Conservation (phyloP, 352 stramenopile species). For the Aphanomyces invadans region DNA sequence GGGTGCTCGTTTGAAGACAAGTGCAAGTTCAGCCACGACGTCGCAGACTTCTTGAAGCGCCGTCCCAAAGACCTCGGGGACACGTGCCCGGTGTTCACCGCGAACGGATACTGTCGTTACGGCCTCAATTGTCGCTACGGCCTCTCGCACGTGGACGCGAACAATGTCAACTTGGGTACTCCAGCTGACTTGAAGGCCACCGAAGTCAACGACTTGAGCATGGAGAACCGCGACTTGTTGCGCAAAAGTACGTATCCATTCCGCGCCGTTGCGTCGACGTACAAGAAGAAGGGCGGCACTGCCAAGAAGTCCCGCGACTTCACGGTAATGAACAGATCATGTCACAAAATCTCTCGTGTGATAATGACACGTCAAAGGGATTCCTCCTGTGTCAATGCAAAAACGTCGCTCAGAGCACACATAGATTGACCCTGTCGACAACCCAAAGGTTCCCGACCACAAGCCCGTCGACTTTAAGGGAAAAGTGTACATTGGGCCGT, state of each 20-base stretch:
- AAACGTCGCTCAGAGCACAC: conserved; percentile 27
- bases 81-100: conserved; percentile 71
- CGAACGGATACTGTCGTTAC: conserved; percentile 84
- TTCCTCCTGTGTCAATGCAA: too few relatives aligned
- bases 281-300: conserved; percentile 44
- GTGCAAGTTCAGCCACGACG: conserved; percentile 85
- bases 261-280: conserved; percentile 57
- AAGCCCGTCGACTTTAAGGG: conserved; percentile 94
- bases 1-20: conserved; percentile 57
- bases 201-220: conserved; percentile 82
- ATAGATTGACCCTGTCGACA: conserved; percentile 28
- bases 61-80: conserved; percentile 74
- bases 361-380: conserved; percentile 24
- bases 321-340: too few relatives aligned
- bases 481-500: conserved; percentile 98
- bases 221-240: conserved; percentile 71
- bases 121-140: conserved; percentile 90
- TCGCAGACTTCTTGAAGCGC: conserved; percentile 74
- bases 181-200: conserved; percentile 37
- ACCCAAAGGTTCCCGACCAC: conserved; percentile 51
- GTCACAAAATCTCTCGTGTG: conserved; percentile 33
- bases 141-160: conserved; percentile 68
- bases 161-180: conserved; percentile 29
- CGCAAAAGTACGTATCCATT: conserved; percentile 93
- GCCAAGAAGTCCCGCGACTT: conserved; percentile 30